These are phyloP conservation scores for Alliaria petiolata DNA, from an alignment of 345 rosid genomes.

Conservation along the genomic window DNA sequence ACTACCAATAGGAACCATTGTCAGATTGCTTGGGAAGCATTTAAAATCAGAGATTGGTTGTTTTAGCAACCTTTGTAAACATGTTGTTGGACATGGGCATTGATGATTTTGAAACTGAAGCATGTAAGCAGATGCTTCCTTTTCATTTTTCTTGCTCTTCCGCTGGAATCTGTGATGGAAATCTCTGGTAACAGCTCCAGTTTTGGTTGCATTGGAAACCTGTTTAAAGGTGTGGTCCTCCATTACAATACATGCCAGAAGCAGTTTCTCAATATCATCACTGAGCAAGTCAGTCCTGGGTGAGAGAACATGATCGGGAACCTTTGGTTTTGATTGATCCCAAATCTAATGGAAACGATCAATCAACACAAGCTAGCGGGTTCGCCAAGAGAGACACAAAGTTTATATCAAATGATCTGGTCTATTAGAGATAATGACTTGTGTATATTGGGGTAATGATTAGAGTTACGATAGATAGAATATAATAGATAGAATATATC, in stretches of 20 bases:
- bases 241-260: background rate
- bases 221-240: background rate
- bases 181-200: background rate
- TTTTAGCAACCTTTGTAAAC: no score
- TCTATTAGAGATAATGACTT: no score
- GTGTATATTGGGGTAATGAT: no score
- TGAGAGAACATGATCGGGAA: rapidly evolving
- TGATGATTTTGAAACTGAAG: no score
- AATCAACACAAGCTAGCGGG: background rate
- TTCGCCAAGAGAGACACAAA: background rate
- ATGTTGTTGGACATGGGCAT: no score
- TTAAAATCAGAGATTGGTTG: background rate
- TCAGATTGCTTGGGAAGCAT: background rate
- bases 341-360: background rate
- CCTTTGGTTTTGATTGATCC: background rate
- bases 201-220: slow-evolving; percentile 2
- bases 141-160: slow-evolving; percentile 9
- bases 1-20: background rate
- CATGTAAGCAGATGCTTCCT: background rate
- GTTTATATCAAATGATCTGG: background rate
- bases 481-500: no score
- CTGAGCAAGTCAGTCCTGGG: background rate
- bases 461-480: no score
- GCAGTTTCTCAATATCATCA: background rate
- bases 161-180: no score